Evolutionary conservation across 495 filamentous ascomycete genomes (phyloP).

Genomic region (Cenococcum geophilum): DNA sequence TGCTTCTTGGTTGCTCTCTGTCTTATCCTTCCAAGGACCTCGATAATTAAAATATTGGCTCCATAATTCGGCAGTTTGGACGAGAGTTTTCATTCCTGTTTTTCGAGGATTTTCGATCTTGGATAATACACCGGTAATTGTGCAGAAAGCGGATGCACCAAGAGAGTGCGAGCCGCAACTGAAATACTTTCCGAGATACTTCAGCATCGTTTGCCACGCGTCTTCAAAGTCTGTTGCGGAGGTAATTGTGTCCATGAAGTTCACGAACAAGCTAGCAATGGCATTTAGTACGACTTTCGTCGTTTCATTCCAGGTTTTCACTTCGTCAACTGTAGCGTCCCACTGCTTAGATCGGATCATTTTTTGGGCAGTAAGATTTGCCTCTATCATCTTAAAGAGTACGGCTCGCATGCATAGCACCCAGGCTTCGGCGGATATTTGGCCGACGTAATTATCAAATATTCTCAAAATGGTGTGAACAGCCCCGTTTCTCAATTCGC

Average conservation of each 20-base stretch:
- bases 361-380: conserved; percentile 34
- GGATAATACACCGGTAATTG: conserved; percentile 29
- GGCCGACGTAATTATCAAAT: conserved; percentile 83
- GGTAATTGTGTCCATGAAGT: conserved; percentile 49
- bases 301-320: conserved; percentile 67
- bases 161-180: conserved; percentile 31
- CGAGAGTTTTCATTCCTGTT: conserved; percentile 12
- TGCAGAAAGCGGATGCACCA: conserved; percentile 31
- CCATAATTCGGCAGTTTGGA: conserved; percentile 25
- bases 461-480: conserved; percentile 88
- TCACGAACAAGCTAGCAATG: conserved; percentile 59
- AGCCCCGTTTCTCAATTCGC: conserved; percentile 88
- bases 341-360: not conserved
- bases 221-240: conserved; percentile 22
- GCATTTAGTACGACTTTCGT: conserved; percentile 67
- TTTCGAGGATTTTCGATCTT: conserved; percentile 19
- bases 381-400: conserved; percentile 65
- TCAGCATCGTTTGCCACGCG: conserved; percentile 33
- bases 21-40: conserved; percentile 35
- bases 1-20: conserved; percentile 64
- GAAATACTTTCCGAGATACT: conserved; percentile 25
- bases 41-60: conserved; percentile 34
- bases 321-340: conserved; percentile 28
- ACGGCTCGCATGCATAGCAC: conserved; percentile 73
- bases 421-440: conserved; percentile 73